These are phyloP conservation scores for Zychaea mexicana DNA, from an alignment of 371 early-diverging fungal genomes.

Conservation along the genomic window DNA sequence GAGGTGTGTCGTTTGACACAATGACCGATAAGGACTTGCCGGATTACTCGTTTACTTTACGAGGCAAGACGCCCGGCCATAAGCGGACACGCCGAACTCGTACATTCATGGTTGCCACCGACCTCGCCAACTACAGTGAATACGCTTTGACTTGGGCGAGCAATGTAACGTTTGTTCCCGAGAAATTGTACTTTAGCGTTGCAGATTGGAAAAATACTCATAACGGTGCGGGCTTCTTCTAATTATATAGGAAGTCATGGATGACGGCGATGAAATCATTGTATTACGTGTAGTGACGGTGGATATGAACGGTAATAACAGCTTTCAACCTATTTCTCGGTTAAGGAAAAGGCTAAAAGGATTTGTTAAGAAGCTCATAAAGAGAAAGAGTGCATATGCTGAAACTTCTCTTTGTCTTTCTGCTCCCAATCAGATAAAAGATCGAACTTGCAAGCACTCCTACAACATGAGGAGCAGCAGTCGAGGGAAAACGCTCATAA, in stretches of 20 bases:
- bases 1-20: constrained; percentile 63
- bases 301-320: constrained; percentile 41
- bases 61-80: constrained; percentile 53
- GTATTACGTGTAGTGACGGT: constrained; percentile 50
- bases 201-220: neutral
- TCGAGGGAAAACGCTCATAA: constrained; percentile 52
- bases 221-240: too few species aligned
- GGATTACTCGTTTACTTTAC: constrained; percentile 60
- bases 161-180: too few species aligned
- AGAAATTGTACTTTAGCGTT: too few species aligned
- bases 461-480: constrained; percentile 47
- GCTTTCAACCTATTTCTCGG: neutral
- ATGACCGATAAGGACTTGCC: constrained; percentile 57
- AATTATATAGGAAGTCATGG: constrained; percentile 50
- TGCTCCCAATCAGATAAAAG: constrained; percentile 42
- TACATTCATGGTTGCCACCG: constrained; percentile 64
- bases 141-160: constrained; percentile 61
- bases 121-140: constrained; percentile 61
- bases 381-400: neutral
- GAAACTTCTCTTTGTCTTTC: neutral
- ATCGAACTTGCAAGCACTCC: constrained; percentile 32
- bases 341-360: neutral
- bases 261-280: constrained; percentile 63
- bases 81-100: constrained; percentile 50
- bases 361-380: neutral